phyloP scores from a whole-genome alignment of 148 eudicot species.

The Nyssa sinensis region DNA sequence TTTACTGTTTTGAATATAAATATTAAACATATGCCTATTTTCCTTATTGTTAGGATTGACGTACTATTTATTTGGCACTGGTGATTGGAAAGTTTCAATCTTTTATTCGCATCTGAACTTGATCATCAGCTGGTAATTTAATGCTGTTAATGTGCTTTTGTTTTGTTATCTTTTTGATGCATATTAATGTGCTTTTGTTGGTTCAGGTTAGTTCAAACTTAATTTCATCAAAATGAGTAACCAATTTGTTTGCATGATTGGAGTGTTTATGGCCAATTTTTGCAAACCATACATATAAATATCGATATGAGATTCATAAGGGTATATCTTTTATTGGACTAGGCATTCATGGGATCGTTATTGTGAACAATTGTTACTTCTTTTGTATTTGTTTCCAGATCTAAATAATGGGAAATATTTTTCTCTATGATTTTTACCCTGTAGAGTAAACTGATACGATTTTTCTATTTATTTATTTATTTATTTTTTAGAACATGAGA shows the following conservation, averaged over 20 bases:
- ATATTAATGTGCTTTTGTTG: background rate
- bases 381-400: too few relatives aligned
- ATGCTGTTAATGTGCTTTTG: background rate
- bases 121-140: background rate
- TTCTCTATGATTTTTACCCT: background rate
- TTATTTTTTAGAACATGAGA: background rate
- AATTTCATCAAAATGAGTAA: background rate
- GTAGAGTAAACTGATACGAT: too few relatives aligned
- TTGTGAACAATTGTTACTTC: too few relatives aligned
- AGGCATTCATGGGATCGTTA: background rate
- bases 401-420: too few relatives aligned
- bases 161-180: background rate
- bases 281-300: background rate
- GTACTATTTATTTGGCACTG: background rate
- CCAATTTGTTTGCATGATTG: conserved; percentile 12
- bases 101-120: background rate
- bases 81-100: background rate
- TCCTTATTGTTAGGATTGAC: background rate
- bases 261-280: background rate
- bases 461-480: background rate
- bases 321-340: background rate
- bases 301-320: background rate
- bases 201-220: conserved; percentile 4
- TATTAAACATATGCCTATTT: conserved; percentile 9
- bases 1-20: conserved; percentile 10